phyloP scores from a whole-genome alignment of 139 green algal species.

The Edaphochlamys debaryana region DNA sequence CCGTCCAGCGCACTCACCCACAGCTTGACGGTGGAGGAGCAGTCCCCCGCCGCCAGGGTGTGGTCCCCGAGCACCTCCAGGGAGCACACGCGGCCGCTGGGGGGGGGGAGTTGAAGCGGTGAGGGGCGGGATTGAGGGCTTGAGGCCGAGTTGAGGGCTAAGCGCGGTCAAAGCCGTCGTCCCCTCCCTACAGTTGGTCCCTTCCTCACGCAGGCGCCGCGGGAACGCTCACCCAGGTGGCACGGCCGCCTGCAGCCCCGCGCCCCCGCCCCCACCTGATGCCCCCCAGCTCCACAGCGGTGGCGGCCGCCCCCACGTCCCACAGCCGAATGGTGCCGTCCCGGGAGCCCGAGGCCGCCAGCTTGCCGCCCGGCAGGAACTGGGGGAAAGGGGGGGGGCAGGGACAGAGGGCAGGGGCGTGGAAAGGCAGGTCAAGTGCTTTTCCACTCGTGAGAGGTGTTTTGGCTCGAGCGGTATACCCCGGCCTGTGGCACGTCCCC shows the following conservation, averaged over 20 bases:
- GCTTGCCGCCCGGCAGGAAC: neutral
- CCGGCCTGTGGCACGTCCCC: too few relatives aligned
- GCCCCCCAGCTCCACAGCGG: neutral
- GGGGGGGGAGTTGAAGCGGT: neutral
- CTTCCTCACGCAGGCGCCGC: too few relatives aligned
- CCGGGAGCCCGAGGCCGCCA: constrained; percentile 26
- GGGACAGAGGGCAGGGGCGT: neutral
- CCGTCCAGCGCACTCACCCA: constrained; percentile 31
- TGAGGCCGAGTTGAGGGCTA: too few relatives aligned
- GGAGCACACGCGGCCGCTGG: constrained; percentile 35
- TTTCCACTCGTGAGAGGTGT: too few relatives aligned
- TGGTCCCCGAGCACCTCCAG: neutral
- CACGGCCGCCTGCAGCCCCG: too few relatives aligned
- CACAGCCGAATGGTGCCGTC: constrained; percentile 41
- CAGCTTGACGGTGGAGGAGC: constrained; percentile 38
- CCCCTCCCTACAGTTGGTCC: too few relatives aligned
- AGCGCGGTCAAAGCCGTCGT: too few relatives aligned
- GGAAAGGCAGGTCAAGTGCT: too few relatives aligned
- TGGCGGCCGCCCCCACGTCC: constrained; percentile 24
- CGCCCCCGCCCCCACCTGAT: too few relatives aligned
- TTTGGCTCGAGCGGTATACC: too few relatives aligned
- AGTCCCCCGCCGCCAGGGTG: constrained; percentile 25
- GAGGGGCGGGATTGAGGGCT: neutral
- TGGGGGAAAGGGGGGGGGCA: neutral
- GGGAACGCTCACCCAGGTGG: too few relatives aligned